Evolutionary conservation across 2,329 filamentous ascomycete species (phyloP), one percentile per base, ranked within the genome.

Genomic region (Pezicula carpinea): DNA sequence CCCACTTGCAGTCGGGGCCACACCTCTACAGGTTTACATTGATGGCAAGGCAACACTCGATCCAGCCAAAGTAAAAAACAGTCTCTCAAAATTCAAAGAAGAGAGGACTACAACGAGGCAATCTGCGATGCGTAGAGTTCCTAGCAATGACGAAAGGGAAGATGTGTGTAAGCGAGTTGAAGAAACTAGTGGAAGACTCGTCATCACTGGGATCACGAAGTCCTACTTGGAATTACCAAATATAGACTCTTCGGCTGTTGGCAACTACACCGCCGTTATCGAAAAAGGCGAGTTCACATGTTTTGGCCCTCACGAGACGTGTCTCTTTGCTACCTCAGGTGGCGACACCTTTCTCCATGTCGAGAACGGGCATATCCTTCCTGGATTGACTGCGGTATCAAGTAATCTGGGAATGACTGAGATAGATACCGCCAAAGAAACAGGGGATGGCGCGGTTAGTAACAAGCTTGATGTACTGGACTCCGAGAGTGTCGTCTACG

Each of bases 381-480:
- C 75, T 3, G 69, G 74, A 0, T 57, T 80, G 26, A 76, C 70
- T n/a, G 69, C 73, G 2, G 64, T 79, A 29, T 70, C 73, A 4
- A 64, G 66, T 5, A 56, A 60, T 6, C 66, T 80, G 2, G 77
- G 77, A 1, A 62, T 80, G 4, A 59, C 64, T 10, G 77, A 80
- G 54, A 79, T 80, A 34, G 56, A 62, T 17, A 63, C 59, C 1
- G 71, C 75, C 43, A 51, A 55, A 1, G 61, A 59, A 18, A 77
- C 77, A 0, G 64, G 69, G 3, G 76, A 80, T 53, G 77, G 77
- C 13, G 47, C 51, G 4, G 63, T 66, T 8, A 61, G 62, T 15
- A 55, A 65, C 13, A 50, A 53, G 18, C 46, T 53, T 29, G 57
- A 59, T 23, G 42, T 51, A 3, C 47, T 54, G 15, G 52, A 67